These are phyloP conservation scores for Suillus discolor DNA, from an alignment of 768 basidiomycete genomes.

Conservation along the genomic window DNA sequence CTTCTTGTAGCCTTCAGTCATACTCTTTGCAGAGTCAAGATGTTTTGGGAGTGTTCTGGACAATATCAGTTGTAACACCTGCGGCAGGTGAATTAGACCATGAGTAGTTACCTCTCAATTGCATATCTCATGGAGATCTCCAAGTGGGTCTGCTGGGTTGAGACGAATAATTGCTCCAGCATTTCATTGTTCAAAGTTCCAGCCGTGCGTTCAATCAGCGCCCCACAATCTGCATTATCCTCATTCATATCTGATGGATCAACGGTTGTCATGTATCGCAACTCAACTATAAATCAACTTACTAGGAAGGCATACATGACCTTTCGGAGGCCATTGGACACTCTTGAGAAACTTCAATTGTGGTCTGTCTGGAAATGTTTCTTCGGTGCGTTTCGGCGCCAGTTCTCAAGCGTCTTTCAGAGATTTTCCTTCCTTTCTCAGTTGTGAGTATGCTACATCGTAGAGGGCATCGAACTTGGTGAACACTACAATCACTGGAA, in stretches of 20 bases:
- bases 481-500: constrained; percentile 42
- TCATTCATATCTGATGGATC: constrained; percentile 22
- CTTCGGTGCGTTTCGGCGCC: constrained; percentile 18
- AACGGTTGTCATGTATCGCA: not conserved
- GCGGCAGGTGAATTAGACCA: not conserved
- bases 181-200: constrained; percentile 17
- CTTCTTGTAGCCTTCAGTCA: no score
- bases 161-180: constrained; percentile 24
- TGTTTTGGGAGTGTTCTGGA: not conserved
- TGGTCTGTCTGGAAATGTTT: not conserved
- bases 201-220: constrained; percentile 22
- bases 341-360: not conserved
- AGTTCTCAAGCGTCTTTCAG: constrained; percentile 10
- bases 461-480: constrained; percentile 39
- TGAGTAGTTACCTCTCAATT: not conserved
- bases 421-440: constrained; percentile 14
- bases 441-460: constrained; percentile 19
- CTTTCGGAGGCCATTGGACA: not conserved
- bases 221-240: constrained; percentile 11
- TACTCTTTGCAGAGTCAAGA: no score
- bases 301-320: not conserved
- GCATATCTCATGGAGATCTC: constrained; percentile 13
- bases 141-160: constrained; percentile 29
- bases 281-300: not conserved
- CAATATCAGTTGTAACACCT: not conserved